Evolutionary conservation across 306 rosid species (phyloP), one percentile per base, ranked within the genome.

Genomic region (Castanopsis chinensis): DNA sequence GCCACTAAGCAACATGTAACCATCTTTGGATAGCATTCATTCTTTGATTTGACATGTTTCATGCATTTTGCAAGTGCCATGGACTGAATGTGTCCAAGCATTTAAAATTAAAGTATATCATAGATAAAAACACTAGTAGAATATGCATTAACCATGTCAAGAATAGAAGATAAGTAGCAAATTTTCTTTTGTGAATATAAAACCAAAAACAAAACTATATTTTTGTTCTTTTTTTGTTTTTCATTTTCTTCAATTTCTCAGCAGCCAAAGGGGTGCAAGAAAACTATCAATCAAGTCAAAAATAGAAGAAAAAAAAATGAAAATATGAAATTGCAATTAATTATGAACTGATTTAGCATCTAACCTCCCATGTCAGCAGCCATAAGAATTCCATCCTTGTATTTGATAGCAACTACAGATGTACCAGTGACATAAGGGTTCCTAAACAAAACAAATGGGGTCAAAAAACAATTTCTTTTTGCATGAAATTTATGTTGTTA

Each of bases 381-480:
- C 99, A 95, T 91, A 49, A 95, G 88, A 85, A 95, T 88, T 52
- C 96, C 99, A 93, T 95, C 97, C 83, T 91, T 95, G 90, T 88
- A 95, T 81, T 95, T 95, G 84, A 95, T 76, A 64, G 97, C 97
- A 51, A 95, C 94, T 0, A 95, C 98, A 28, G 99, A 95, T 8
- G 97, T 85, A 30, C 99, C 97, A 23, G 98, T 95, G 13, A 95
- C 99, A 78, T 90, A 95, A 0, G 99, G 99, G 78, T 93, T 90
- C 87, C 98, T 95, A 70, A 19, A 67, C 27, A 19, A 73, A 76
- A 19, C 2, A 69, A 32, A 32, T 33, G 53, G 53, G 14, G 53
- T 11, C 11, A 10, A 49, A 13, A 49, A 12, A 11, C 10, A 9
- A 1, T 49, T 12, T 1, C 0, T 49, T 49, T 13, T 10, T 0